These are phyloP conservation scores for Coemansia sp. DNA, from an alignment of 192 early-diverging fungal genomes.

Conservation along the genomic window DNA sequence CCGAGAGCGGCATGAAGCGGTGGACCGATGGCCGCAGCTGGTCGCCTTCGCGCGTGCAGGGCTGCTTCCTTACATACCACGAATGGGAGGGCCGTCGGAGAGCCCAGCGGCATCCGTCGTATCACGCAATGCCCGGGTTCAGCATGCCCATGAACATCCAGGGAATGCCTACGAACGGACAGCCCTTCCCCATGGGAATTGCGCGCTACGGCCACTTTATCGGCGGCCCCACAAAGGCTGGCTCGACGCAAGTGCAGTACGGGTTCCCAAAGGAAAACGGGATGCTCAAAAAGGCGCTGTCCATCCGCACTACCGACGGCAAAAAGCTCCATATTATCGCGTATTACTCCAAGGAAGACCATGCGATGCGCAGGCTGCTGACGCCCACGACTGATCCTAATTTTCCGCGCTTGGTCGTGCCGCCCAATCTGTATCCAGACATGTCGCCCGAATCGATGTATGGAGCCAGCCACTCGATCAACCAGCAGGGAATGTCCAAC, in stretches of 20 bases:
- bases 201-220: constrained; percentile 54
- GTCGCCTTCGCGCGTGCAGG: constrained; percentile 83
- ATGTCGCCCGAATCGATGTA: constrained; percentile 57
- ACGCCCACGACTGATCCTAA: constrained; percentile 66
- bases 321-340: constrained; percentile 85
- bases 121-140: constrained; percentile 44
- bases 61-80: constrained; percentile 86
- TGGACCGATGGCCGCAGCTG: constrained; percentile 92
- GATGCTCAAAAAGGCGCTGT: constrained; percentile 85
- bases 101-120: constrained; percentile 51
- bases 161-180: constrained; percentile 21
- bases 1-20: constrained; percentile 85
- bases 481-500: neutral
- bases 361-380: constrained; percentile 58
- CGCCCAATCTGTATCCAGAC: constrained; percentile 84
- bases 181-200: constrained; percentile 50
- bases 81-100: constrained; percentile 70
- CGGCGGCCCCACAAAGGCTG: constrained; percentile 53
- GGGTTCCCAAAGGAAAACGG: constrained; percentile 70
- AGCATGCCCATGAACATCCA: constrained; percentile 35
- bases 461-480: constrained; percentile 37
- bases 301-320: constrained; percentile 74
- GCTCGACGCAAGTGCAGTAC: constrained; percentile 53
- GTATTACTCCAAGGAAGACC: constrained; percentile 84
- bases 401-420: constrained; percentile 66